phyloP scores from a whole-genome alignment of 768 basidiomycete species.

The Tricholoma sp. region DNA sequence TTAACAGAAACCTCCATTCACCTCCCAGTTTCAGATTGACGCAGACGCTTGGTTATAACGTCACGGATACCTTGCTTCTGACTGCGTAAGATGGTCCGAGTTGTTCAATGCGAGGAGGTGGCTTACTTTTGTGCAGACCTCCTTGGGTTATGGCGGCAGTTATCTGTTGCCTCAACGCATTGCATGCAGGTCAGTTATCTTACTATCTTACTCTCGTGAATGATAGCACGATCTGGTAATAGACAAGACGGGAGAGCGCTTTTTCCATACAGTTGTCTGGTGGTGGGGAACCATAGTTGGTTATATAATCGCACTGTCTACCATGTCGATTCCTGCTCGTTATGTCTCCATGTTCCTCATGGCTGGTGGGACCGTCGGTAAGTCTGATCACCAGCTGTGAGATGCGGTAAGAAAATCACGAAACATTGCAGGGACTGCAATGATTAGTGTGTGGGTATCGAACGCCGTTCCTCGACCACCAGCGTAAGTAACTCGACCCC shows the following conservation, averaged over 20 bases:
- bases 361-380: slow-evolving; percentile 47
- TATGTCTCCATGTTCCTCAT: slow-evolving; percentile 64
- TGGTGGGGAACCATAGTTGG: slow-evolving; percentile 62
- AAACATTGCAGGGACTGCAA: slow-evolving; percentile 33
- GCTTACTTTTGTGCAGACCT: slow-evolving; percentile 33
- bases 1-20: neutral
- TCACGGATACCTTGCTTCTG: slow-evolving; percentile 52
- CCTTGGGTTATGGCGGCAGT: slow-evolving; percentile 58
- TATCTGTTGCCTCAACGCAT: slow-evolving; percentile 45
- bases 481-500: too few relatives aligned
- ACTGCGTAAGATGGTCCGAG: slow-evolving; percentile 42
- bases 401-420: too few relatives aligned
- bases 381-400: slow-evolving; percentile 2
- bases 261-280: slow-evolving; percentile 51
- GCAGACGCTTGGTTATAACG: slow-evolving; percentile 54
- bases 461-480: slow-evolving; percentile 59
- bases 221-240: neutral
- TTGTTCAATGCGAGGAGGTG: too few relatives aligned
- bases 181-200: slow-evolving; percentile 38
- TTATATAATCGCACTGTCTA: slow-evolving; percentile 56
- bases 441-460: slow-evolving; percentile 58
- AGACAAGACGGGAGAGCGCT: slow-evolving; percentile 60
- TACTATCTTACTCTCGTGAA: neutral
- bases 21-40: slow-evolving; percentile 35
- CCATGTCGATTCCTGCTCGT: slow-evolving; percentile 43